phyloP scores from a whole-genome alignment of 805 yeast genomes.

The Kodamaea neixiangensis region DNA sequence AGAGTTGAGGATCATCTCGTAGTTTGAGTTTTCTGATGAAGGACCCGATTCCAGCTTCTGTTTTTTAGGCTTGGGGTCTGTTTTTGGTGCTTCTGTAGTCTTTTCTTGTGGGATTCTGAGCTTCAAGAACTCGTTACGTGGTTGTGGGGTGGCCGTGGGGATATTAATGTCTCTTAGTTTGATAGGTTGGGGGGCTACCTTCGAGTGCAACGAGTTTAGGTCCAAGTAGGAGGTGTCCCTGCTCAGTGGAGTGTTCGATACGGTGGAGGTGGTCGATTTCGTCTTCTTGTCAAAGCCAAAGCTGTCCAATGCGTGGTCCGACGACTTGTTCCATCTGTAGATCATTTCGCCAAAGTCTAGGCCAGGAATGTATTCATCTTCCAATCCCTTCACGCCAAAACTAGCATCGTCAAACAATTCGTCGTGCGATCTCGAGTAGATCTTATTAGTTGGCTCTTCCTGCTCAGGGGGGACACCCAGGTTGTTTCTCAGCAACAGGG shows the following conservation, averaged over 20 bases:
- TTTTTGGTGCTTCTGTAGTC: slow-evolving; percentile 7
- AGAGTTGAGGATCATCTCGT: slow-evolving; percentile 41
- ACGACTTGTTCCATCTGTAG: slow-evolving; percentile 45
- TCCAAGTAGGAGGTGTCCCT: slow-evolving; percentile 41
- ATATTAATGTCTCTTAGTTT: slow-evolving; percentile 15
- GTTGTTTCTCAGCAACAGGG: slow-evolving; percentile 24
- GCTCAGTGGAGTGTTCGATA: slow-evolving; percentile 29
- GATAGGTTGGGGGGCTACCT: slow-evolving; percentile 47
- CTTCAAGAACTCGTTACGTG: slow-evolving; percentile 25
- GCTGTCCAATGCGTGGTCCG: slow-evolving; percentile 17
- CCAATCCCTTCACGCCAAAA: slow-evolving; percentile 47
- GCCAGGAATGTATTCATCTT: slow-evolving; percentile 78
- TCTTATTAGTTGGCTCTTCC: slow-evolving; percentile 14
- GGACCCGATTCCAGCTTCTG: slow-evolving; percentile 23
- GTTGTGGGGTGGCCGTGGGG: slow-evolving; percentile 1
- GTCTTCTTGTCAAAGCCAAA: slow-evolving; percentile 1
- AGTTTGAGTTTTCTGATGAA: slow-evolving; percentile 21
- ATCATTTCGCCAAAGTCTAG: slow-evolving; percentile 55
- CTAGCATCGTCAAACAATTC: slow-evolving; percentile 15
- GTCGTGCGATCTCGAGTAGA: slow-evolving; percentile 36
- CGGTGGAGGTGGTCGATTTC: slow-evolving; percentile 15
- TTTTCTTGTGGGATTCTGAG: slow-evolving; percentile 17
- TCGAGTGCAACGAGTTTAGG: slow-evolving; percentile 43
- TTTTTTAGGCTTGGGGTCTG: slow-evolving; percentile 21
- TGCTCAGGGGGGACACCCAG: slow-evolving; percentile 10